phyloP scores from a whole-genome alignment of 2,329 filamentous ascomycete species.

The Penicillium concentricum region DNA sequence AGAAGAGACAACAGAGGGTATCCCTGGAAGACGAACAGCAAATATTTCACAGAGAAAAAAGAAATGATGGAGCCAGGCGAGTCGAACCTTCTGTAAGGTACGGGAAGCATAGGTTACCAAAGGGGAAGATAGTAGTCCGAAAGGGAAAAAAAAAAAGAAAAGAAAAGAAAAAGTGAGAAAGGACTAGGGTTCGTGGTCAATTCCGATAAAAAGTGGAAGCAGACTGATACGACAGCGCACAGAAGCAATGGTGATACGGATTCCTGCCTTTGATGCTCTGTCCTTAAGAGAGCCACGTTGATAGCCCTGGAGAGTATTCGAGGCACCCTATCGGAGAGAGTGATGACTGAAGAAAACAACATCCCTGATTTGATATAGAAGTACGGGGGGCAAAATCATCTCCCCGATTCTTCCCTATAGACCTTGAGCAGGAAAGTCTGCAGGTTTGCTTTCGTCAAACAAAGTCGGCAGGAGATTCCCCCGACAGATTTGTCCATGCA shows the following conservation, averaged over 20 bases:
- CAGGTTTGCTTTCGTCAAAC: conserved; percentile 28
- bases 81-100: conserved; percentile 28
- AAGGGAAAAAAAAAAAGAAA: conserved; percentile 22
- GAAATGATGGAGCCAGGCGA: conserved; percentile 18
- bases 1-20: conserved; percentile 23
- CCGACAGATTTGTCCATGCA: conserved; percentile 18
- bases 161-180: conserved; percentile 18
- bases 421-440: conserved; percentile 11
- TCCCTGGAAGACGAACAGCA: conserved; percentile 26
- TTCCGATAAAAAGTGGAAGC: conserved; percentile 17
- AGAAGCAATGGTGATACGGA: conserved; percentile 26
- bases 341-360: too few relatives aligned
- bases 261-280: too few relatives aligned
- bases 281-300: conserved; percentile 27
- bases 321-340: conserved; percentile 24
- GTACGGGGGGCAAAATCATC: conserved; percentile 13
- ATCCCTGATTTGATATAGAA: too few relatives aligned
- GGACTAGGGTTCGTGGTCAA: conserved; percentile 25
- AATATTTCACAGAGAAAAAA: conserved; percentile 29
- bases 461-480: conserved; percentile 24
- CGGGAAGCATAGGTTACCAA: conserved; percentile 19
- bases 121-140: too few relatives aligned
- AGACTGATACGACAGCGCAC: conserved; percentile 27
- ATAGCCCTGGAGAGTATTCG: conserved; percentile 9
- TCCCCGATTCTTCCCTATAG: conserved; percentile 17